These are phyloP conservation scores for Leucogyrophana mollusca DNA, from an alignment of 768 basidiomycete genomes.

Conservation along the genomic window DNA sequence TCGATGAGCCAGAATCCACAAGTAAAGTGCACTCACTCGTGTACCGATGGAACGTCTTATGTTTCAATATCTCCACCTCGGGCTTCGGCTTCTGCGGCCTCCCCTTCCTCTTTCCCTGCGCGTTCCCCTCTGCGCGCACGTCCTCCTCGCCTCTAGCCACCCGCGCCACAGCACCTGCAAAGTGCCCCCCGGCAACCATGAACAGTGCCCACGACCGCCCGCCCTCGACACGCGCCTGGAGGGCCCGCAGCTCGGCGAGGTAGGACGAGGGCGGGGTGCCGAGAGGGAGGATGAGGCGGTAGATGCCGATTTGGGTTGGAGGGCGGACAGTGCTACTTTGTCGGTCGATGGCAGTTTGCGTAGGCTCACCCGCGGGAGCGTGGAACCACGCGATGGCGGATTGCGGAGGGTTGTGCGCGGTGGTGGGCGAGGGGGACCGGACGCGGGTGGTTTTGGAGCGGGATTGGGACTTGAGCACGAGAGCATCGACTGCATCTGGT, in stretches of 20 bases:
- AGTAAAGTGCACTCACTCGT: conserved; percentile 96
- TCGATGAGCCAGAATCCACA: background rate
- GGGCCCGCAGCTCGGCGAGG: conserved; percentile 57
- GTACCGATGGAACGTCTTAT: conserved; percentile 98
- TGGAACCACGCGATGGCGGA: conserved; percentile 91
- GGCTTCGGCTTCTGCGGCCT: conserved; percentile 67
- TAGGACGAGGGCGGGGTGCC: conserved; percentile 41
- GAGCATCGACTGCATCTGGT: conserved; percentile 63
- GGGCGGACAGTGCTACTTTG: no score
- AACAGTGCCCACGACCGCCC: conserved; percentile 90
- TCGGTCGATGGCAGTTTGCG: no score
- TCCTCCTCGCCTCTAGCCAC: conserved; percentile 58
- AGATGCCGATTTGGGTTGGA: conserved; percentile 93
- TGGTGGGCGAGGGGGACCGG: conserved; percentile 48
- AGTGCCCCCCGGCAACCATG: conserved; percentile 97
- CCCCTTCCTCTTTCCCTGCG: conserved; percentile 44
- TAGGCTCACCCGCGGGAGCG: conserved; percentile 66
- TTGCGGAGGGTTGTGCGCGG: conserved; percentile 40
- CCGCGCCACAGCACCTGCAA: conserved; percentile 86
- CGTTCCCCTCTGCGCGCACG: conserved; percentile 25
- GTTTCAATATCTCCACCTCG: conserved; percentile 77
- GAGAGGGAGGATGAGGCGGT: conserved; percentile 70
- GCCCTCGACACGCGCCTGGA: conserved; percentile 54
- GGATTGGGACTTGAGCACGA: conserved; percentile 39
- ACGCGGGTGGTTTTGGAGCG: conserved; percentile 51